Evolutionary conservation across 2,329 filamentous ascomycete species (phyloP), one percentile per base, ranked within the genome.

Genomic region (Beauveria medogensis): DNA sequence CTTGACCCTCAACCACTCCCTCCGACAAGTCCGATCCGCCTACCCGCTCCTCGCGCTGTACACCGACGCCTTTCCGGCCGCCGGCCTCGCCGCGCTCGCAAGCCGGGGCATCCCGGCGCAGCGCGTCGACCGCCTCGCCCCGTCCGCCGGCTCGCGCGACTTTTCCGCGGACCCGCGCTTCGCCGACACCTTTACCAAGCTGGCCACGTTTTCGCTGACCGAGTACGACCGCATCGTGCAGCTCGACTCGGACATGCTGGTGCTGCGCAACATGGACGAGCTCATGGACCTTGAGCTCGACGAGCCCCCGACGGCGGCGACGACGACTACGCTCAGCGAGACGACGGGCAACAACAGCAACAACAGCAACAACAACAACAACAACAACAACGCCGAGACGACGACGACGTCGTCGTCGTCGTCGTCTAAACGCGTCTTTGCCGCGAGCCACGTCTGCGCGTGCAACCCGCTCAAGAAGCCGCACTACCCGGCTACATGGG

Each of bases 121-220:
- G 73, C 82, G 80, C 67, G 86, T 95, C 67, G 82, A 86, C 54
- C 89, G 90, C 73, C 81, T 96, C 44, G 78, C 89, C 12, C 90
- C 91, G 2, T 81, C 81, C 2, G 74, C 79, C 40, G 86, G 85
- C 30, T 10, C 44, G 44, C 59, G 75, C 64, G 86, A 90, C 75
- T 95, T 86, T 77, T 82, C 78, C 68, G 83, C 89, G 63, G 91
- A 96, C 73, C 86, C 88, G 55, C 87, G 92, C 67, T 96, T 96
- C 80, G 88, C 91, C 75, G 90, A 95, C 74, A 92, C 88, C 80
- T 96, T 91, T 91, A 90, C 82, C 73, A 96, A 96, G 75, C 83
- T 96, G 30, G 83, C 87, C 18, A 85, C 89, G 6, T 96, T 95
- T 72, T 86, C 83, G 24, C 79, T 96, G 37, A 80, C 80, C 20